Evolutionary conservation across 129 eudicot species (phyloP), one percentile per base, ranked within the genome.

Genomic region (Centaurea solstitialis): DNA sequence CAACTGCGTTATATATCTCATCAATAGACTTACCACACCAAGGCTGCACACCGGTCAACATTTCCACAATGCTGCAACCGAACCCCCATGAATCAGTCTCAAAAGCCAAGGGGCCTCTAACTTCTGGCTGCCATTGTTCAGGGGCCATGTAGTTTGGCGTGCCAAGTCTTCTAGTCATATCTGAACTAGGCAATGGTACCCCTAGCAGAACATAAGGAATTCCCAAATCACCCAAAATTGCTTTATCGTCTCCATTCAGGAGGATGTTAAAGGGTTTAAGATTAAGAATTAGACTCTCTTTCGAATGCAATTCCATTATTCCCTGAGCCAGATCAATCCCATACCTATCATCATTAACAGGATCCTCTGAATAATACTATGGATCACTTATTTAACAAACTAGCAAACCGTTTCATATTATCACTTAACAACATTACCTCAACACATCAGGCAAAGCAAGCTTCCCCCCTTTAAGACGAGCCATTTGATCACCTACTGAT

Each of bases 11-110:
- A 78, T 90, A 82, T 24, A 94, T 92, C 35, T 94, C 91, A 68
- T 92, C 90, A 79, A 86, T 37, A 39, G 97, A 90, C 79, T 82
- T 90, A 74, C 97, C 97, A 80, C 84, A 73, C 99, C 99, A 94
- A 67, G 98, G 98, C 70, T 86, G 94, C 61, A 67, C 81, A 18
- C 98, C 97, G 8, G 96, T 92, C 78, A 94, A 81, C 96, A 94
- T 94, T 79, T 92, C 97, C 68, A 92, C 83, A 61, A 95, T 87
- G 83, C 87, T 89, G 85, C 99, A 95, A 33, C 92, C 99, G 26
- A 92, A 95, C 18, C 99, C 97, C 99, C 99, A 95, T 2, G 99
- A 95, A 74, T 95, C 99, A 21, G 93, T 92, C 90, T 95, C 99
- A 64, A 89, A 81, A 41, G 99, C 86, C 47, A 95, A 59, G 20